Percentiles rank a stretch among this genome's conserved stretches.
phyloP scores from a whole-genome alignment of 75 land plant genomes.

The Azolla pinnata region DNA sequence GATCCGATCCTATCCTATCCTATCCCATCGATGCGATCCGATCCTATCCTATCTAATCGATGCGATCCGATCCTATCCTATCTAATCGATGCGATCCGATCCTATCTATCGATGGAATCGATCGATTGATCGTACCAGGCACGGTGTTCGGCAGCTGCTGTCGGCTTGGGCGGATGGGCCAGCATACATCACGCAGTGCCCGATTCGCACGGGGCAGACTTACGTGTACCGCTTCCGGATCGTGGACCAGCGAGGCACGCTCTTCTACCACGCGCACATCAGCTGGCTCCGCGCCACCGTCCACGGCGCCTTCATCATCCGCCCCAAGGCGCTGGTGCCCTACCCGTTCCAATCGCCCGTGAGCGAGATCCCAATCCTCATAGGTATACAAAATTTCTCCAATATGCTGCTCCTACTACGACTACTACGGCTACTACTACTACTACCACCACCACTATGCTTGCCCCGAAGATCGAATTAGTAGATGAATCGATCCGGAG shows the following conservation, averaged over 20 bases:
- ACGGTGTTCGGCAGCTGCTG: conserved; percentile 16
- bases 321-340: conserved; percentile 19
- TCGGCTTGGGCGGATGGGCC: conserved; percentile 35
- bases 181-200: conserved; percentile 40
- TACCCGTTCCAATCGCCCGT: conserved; percentile 4
- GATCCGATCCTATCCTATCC: too few species aligned
- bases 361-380: conserved; percentile 2
- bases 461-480: too few species aligned
- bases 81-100: too few species aligned
- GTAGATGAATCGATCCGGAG: too few species aligned
- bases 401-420: too few species aligned
- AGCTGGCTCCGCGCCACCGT: conserved; percentile 41
- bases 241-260: conserved; percentile 33
- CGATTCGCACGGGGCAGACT: conserved; percentile 27
- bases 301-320: conserved; percentile 41
- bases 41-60: too few species aligned
- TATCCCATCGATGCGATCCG: too few species aligned
- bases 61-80: too few species aligned
- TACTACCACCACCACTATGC: too few species aligned
- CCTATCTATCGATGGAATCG: conserved; percentile 30
- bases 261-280: conserved; percentile 35
- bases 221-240: conserved; percentile 40
- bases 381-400: conserved; percentile 3
- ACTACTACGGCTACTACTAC: too few species aligned
- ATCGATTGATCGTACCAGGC: conserved; percentile 27